Percentiles rank a stretch among this genome's conserved stretches.
phyloP scores from a whole-genome alignment of 1,284 basidiomycete species.

The Takashimella tepidaria region DNA sequence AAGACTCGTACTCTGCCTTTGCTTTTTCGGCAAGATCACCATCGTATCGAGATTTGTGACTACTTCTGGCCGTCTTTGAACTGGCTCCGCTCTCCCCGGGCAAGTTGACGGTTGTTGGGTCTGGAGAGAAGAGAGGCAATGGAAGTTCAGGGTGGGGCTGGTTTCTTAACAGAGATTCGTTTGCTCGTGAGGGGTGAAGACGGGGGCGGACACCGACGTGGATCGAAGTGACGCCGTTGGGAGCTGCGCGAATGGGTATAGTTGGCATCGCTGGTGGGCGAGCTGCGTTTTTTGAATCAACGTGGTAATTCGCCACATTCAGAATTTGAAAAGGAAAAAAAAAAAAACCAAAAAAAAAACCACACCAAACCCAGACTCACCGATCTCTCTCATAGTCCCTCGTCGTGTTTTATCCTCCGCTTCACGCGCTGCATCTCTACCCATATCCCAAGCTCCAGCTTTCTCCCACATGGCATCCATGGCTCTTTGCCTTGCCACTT shows the following conservation, averaged over 20 bases:
- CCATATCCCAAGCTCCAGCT: conserved; percentile 22
- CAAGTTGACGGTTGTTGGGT: not conserved
- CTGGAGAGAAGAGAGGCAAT: not conserved
- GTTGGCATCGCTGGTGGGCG: conserved; percentile 30
- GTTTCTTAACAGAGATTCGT: conserved; percentile 24
- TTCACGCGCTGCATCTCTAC: conserved; percentile 16
- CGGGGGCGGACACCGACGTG: conserved; percentile 37
- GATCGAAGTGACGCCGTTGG: conserved; percentile 31
- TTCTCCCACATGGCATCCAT: conserved; percentile 26
- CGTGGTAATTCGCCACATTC: not conserved
- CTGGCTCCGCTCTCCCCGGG: not conserved
- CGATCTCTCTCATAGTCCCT: conserved; percentile 22
- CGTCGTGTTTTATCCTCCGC: conserved; percentile 26
- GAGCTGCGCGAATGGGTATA: conserved; percentile 27
- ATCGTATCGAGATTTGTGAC: conserved; percentile 12
- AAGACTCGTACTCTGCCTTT: conserved; percentile 29
- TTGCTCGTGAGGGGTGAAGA: conserved; percentile 26
- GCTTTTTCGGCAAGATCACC: conserved; percentile 22
- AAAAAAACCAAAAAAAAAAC: no score
- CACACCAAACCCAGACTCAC: conserved; percentile 23
- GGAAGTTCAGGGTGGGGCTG: conserved; percentile 21
- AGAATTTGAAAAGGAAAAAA: not conserved
- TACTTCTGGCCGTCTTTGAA: conserved; percentile 1
- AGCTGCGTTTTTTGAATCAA: conserved; percentile 15
- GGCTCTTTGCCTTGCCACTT: not conserved